Evolutionary conservation across 2,329 filamentous ascomycete genomes (phyloP), one percentile per base, ranked within the genome.

Genomic region (Exophiala sideris): DNA sequence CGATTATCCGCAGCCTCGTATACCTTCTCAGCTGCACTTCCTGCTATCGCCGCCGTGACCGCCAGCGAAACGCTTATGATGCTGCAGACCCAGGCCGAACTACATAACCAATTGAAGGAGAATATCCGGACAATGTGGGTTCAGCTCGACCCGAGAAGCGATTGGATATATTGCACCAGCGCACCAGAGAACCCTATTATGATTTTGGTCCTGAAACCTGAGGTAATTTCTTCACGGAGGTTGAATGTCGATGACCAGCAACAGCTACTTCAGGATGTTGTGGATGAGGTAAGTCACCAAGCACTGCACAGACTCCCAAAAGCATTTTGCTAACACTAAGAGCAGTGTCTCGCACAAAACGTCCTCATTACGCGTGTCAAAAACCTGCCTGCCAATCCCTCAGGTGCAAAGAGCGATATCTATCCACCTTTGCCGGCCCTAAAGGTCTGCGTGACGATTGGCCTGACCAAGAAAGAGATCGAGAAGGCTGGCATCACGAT

Each of bases 1-100:
- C 91, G 94, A 62, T 91, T 99, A 66, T 90, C 89, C 7, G 89
- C 92, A 3, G 85, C 89, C 1, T 87, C 92, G 0, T 99, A 97
- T 71, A 97, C 94, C 3, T 99, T 90, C 75, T 97, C 92, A 24
- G 94, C 94, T 2, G 94, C 94, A 5, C 79, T 99, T 33, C 94
- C 94, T 3, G 94, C 94, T 16, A 87, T 99, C 77, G 78, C 96
- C 49, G 91, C 94, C 14, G 95, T 95, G n/a, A 96, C 91, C 0
- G 91, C 92, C 1, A 95, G 89, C 68, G 94, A 96, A 73, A 92
- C 91, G 1, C 81, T 97, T 53, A 85, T 85, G 52, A 76, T 97
- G 62, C 78, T 99, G 47, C 91, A 96, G 71, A 87, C 87, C 39
- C 91, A 87, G 67, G 91, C 92, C 0, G 89, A 95, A 53, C 84